A percentile compares a stretch with the other conserved stretches of the same genome.
These are phyloP conservation scores for Chondrus crispus DNA, from an alignment of 23 red algal genomes.

Conservation along the genomic window DNA sequence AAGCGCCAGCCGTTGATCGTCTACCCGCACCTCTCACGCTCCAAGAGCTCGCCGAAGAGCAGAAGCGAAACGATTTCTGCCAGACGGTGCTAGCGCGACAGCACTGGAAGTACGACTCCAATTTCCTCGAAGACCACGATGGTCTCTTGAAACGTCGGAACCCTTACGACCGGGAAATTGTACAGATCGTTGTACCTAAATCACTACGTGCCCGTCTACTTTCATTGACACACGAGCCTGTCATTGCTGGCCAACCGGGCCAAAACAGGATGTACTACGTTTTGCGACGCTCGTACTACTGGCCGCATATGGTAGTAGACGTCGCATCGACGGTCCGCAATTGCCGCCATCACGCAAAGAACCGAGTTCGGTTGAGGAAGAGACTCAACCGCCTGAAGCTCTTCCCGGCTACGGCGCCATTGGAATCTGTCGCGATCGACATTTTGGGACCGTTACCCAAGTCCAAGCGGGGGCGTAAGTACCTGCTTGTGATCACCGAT, in stretches of 20 bases:
- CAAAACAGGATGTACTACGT: neutral
- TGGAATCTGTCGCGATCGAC: neutral
- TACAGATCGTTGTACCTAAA: neutral
- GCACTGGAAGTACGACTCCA: neutral
- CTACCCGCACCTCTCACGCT: neutral
- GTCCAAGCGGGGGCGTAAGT: neutral
- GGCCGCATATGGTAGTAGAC: neutral
- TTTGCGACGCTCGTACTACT: neutral
- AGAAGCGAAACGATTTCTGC: neutral
- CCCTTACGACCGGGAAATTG: neutral
- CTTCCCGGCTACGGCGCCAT: neutral
- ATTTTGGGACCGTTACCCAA: neutral
- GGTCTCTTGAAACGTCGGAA: neutral
- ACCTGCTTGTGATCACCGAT: neutral
- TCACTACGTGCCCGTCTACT: neutral
- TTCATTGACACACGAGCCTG: neutral
- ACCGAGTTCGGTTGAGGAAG: neutral
- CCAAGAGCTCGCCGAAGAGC: neutral
- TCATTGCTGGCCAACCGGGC: neutral
- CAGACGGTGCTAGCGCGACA: neutral
- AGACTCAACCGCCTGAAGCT: neutral
- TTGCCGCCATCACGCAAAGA: neutral
- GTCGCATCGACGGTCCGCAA: neutral
- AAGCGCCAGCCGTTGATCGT: too few relatives aligned
- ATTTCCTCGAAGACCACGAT: neutral